Base-by-base conservation (phyloP, 768 basidiomycete genomes). In the Mycena kentingensis region DNA sequence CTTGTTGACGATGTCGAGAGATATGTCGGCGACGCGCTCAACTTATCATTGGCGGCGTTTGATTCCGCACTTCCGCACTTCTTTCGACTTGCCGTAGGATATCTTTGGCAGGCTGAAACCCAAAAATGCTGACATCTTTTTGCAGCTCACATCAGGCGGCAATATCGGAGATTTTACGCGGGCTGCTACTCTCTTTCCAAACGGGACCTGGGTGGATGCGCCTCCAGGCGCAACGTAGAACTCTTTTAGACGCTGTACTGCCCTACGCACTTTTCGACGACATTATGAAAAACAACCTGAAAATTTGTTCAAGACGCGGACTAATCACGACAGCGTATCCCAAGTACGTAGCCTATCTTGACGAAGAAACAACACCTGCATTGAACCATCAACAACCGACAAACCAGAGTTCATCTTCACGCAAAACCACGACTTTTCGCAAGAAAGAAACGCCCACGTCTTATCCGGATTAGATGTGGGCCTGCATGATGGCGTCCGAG, bases 401-500 rank as follows among this genome's bases (percentile, higher is more conserved):
- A 58, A 54, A 67, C 65, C 67, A 65, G 51, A 64, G 50, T 66
- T 63, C 63, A 63, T 67, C 63, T 69, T 64, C 69, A 65, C 61
- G 55, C 52, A 68, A 67, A 66, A 64, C 61, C 55, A 64, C 61
- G 65, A 51, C 73, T 73, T n/a, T n/a, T 65, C 73, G 71, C 69
- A 60, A 59, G 46, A 44, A 50, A 44, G 51, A 38, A 56, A 39
- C 49, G 49, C 44, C 42, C 57, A 34, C 15, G 6, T 25, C 34
- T 8, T 37, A 35, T 29, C 74, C n/a, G n/a, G n/a, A n/a, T n/a
- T 78, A 90, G 74, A 87, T 86, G 66, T 93, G 91, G 57, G 91
- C 91, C 74, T 88, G 88, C 89, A 93, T 90, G 62, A 97, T 88
- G 46, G 91, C 90, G 65, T 96, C 93, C 51, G 92, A 89, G 63